Percentiles rank a stretch among this genome's conserved stretches.
Conservation (phyloP, 768 basidiomycete species). For the Leucocoprinus leucothites region DNA sequence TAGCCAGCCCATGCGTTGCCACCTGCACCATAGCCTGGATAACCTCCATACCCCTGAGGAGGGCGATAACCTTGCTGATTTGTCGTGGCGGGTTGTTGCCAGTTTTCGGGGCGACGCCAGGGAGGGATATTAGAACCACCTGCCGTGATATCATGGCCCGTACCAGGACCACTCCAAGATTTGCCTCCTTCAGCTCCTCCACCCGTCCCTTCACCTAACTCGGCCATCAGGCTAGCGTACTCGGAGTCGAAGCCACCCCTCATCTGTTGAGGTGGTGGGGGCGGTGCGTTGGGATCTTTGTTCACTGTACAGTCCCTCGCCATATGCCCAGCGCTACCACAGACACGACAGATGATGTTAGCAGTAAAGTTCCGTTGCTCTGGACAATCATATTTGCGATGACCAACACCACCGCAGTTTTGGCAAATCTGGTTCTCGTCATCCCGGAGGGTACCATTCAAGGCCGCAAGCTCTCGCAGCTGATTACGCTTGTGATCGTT, state of each 20-base stretch:
- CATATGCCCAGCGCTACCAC: conserved; percentile 99
- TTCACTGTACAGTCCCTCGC: conserved; percentile 96
- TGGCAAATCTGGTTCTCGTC: conserved; percentile 99
- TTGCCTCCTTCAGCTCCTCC: conserved; percentile 51
- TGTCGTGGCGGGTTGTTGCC: conserved; percentile 57
- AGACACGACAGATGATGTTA: conserved; percentile 98
- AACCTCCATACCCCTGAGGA: conserved; percentile 54
- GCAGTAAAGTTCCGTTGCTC: conserved; percentile 98
- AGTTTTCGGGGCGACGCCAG: conserved; percentile 88
- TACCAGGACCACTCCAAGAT: conserved; percentile 48
- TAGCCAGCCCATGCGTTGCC: conserved; percentile 52
- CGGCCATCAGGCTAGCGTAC: conserved; percentile 96
- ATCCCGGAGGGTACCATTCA: conserved; percentile 98
- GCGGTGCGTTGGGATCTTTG: conserved; percentile 77
- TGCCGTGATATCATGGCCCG: conserved; percentile 64
- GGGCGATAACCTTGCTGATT: conserved; percentile 67
- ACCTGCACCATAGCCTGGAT: conserved; percentile 24
- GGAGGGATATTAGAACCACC: conserved; percentile 84
- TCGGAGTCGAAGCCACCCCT: conserved; percentile 94
- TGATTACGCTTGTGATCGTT: conserved; percentile 99
- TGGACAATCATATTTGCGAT: conserved; percentile 98
- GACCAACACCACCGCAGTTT: conserved; percentile 91
- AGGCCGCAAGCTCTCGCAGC: conserved; percentile 92
- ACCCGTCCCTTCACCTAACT: conserved; percentile 83
- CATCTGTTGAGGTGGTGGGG: conserved; percentile 45